A percentile compares a stretch with the other conserved stretches of the same genome.
Evolutionary conservation across 2,329 filamentous ascomycete species (phyloP).

Genomic region (Coniochaeta pulveracea): DNA sequence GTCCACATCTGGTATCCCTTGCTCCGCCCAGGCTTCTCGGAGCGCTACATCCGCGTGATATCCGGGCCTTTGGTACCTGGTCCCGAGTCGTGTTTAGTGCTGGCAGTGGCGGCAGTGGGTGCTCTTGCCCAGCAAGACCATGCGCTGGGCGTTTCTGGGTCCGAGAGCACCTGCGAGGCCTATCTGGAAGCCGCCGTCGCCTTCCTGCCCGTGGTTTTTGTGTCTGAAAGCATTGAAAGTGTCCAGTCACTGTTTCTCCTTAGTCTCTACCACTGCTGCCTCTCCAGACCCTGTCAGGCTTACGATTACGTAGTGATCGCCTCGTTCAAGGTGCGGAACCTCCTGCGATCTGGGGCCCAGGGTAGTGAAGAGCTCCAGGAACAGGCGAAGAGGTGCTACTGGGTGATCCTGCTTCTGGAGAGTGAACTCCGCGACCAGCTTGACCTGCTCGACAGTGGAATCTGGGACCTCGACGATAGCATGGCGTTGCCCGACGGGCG

Average conservation of each 20-base stretch:
- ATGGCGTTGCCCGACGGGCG: conserved; percentile 14
- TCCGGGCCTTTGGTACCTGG: conserved; percentile 10
- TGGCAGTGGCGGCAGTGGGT: conserved; percentile 17
- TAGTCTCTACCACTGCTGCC: conserved; percentile 16
- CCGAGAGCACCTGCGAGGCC: conserved; percentile 7
- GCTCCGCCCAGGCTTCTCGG: conserved; percentile 12
- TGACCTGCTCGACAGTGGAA: conserved; percentile 15
- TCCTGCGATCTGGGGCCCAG: conserved; percentile 7
- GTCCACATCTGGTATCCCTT: conserved; percentile 18
- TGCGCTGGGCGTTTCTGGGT: conserved; percentile 6
- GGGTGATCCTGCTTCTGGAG: conserved; percentile 16
- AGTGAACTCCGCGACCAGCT: conserved; percentile 17
- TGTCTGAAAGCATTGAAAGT: conserved; percentile 13
- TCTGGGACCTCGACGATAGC: conserved; percentile 17
- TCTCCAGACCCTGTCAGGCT: conserved; percentile 16
- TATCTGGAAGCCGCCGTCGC: conserved; percentile 12
- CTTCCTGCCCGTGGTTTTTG: conserved; percentile 12
- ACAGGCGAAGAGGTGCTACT: conserved; percentile 12
- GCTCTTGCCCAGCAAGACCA: conserved; percentile 9
- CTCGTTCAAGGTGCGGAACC: conserved; percentile 17
- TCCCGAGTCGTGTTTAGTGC: conserved; percentile 13
- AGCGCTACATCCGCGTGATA: conserved; percentile 11
- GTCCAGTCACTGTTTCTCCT: conserved; percentile 16
- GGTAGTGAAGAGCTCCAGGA: conserved; percentile 8
- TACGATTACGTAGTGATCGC: conserved; percentile 18